These are phyloP conservation scores for Cytidiella melzeri DNA, from an alignment of 768 basidiomycete genomes.

Conservation along the genomic window DNA sequence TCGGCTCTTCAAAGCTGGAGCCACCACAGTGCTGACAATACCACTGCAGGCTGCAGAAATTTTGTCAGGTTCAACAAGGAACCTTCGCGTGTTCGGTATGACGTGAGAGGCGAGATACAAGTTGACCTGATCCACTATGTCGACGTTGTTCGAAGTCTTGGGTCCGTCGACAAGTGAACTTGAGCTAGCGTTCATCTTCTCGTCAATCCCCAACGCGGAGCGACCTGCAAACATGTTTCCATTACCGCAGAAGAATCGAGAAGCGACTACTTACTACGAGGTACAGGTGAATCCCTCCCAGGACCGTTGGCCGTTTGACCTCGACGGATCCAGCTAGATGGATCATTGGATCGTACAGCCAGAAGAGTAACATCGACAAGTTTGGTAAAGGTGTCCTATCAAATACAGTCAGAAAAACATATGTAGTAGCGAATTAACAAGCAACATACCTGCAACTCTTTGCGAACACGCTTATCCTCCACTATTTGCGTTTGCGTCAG, in stretches of 20 bases:
- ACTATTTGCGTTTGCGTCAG: constrained; percentile 84
- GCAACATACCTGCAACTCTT: constrained; percentile 74
- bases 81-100: constrained; percentile 69
- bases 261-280: constrained; percentile 38
- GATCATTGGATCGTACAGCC: constrained; percentile 71
- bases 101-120: constrained; percentile 61
- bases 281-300: constrained; percentile 67
- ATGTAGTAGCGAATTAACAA: neutral
- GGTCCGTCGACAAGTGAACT: constrained; percentile 31
- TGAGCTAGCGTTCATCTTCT: constrained; percentile 48
- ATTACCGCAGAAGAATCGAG: neutral
- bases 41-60: constrained; percentile 73
- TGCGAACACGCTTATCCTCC: constrained; percentile 82
- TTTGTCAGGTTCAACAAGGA: constrained; percentile 82
- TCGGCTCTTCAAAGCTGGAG: constrained; percentile 74
- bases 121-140: constrained; percentile 52
- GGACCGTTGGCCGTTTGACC: constrained; percentile 58
- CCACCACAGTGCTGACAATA: constrained; percentile 78
- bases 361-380: constrained; percentile 75
- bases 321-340: constrained; percentile 75
- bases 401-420: neutral
- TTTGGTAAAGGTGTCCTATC: constrained; percentile 82
- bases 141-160: constrained; percentile 28
- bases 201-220: constrained; percentile 45
- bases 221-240: neutral